phyloP scores from a whole-genome alignment of 1,284 basidiomycete genomes.

The Pseudomicrostroma phylloplanum region DNA sequence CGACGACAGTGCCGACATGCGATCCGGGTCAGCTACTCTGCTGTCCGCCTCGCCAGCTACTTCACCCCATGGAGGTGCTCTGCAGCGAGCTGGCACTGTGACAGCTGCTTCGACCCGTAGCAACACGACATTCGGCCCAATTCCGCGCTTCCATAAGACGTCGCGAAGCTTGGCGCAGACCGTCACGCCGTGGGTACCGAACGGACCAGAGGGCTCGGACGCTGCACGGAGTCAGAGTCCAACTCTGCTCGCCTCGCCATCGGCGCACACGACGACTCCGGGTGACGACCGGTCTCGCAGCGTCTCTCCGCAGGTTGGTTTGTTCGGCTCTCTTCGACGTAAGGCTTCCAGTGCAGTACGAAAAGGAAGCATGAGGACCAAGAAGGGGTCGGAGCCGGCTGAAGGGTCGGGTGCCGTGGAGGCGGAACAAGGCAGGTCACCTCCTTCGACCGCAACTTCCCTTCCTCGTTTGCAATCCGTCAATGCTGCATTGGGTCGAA shows the following conservation, averaged over 20 bases:
- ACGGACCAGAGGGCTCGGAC: too few species aligned
- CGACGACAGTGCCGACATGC: neutral
- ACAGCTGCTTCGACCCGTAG: too few species aligned
- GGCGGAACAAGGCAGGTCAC: neutral
- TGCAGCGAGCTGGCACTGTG: neutral
- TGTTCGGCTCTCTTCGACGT: conserved; percentile 20
- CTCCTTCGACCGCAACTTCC: neutral
- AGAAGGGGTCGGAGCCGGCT: too few species aligned
- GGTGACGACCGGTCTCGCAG: too few species aligned
- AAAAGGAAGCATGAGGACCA: neutral
- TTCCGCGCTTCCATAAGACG: too few species aligned
- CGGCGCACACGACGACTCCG: too few species aligned
- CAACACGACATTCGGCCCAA: too few species aligned
- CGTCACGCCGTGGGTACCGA: too few species aligned
- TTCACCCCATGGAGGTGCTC: neutral
- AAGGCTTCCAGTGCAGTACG: conserved; percentile 15
- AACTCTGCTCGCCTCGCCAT: too few species aligned
- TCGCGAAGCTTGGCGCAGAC: too few species aligned
- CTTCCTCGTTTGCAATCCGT: neutral
- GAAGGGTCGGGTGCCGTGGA: too few species aligned
- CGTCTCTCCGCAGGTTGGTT: neutral
- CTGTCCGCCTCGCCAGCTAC: neutral
- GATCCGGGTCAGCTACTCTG: neutral
- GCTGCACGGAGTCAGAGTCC: too few species aligned
- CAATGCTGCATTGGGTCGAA: neutral